Conservation (phyloP, 768 basidiomycete species). For the Phallus indusiatus region DNA sequence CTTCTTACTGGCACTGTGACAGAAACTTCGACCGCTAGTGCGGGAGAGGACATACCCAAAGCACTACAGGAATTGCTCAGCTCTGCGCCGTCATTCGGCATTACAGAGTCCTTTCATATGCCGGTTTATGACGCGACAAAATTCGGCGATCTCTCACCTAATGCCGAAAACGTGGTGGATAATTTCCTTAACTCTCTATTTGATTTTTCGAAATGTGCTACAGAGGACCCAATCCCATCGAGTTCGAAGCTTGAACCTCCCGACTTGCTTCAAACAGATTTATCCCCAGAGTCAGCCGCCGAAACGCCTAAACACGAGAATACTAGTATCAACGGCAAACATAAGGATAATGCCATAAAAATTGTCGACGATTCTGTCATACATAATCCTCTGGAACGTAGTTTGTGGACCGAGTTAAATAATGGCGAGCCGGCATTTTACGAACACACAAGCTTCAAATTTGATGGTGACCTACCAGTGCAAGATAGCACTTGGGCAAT, state of each 20-base stretch:
- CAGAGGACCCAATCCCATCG: conserved; percentile 47
- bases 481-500: conserved; percentile 69
- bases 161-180: conserved; percentile 23
- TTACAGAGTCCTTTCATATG: conserved; percentile 17
- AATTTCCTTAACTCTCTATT: conserved; percentile 46
- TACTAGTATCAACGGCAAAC: conserved; percentile 15
- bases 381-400: conserved; percentile 32
- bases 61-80: not conserved
- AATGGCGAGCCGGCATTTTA: conserved; percentile 69
- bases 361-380: conserved; percentile 24
- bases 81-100: conserved; percentile 11
- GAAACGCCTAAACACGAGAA: conserved; percentile 44
- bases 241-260: conserved; percentile 65
- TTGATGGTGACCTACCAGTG: conserved; percentile 57
- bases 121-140: conserved; percentile 5
- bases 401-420: conserved; percentile 61
- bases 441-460: conserved; percentile 53
- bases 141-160: conserved; percentile 24
- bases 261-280: conserved; percentile 61
- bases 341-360: conserved; percentile 29
- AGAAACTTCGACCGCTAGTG: conserved; percentile 22
- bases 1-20: conserved; percentile 30
- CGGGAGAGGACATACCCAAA: conserved; percentile 1
- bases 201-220: conserved; percentile 53
- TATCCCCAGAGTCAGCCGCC: conserved; percentile 65